A percentile compares a stretch with the other conserved stretches of the same genome.
These are phyloP conservation scores for Phlyctochytrium bullatum DNA, from an alignment of 192 early-diverging fungal genomes.

Conservation along the genomic window DNA sequence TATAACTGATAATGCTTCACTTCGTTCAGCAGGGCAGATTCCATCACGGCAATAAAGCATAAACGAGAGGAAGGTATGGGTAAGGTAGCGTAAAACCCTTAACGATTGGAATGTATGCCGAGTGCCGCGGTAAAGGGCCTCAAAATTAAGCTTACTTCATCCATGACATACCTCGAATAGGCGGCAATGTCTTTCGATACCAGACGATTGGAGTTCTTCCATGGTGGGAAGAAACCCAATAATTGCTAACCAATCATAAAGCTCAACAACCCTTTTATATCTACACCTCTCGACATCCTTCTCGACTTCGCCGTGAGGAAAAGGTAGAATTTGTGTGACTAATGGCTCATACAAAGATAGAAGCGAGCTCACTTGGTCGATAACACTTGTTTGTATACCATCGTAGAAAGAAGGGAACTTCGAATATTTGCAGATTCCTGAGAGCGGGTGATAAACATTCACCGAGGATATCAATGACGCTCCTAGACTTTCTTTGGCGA, in stretches of 20 bases:
- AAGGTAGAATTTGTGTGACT: not conserved
- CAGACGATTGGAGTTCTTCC: constrained; percentile 35
- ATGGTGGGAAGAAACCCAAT: constrained; percentile 19
- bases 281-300: not conserved
- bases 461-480: too few species aligned
- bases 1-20: constrained; percentile 35
- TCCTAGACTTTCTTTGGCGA: too few species aligned
- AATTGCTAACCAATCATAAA: constrained; percentile 45
- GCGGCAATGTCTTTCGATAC: constrained; percentile 38
- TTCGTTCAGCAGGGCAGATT: constrained; percentile 36
- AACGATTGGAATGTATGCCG: constrained; percentile 52
- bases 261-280: constrained; percentile 32
- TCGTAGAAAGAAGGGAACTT: too few species aligned
- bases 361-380: too few species aligned
- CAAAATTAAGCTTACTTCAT: constrained; percentile 4
- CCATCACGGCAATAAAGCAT: constrained; percentile 39
- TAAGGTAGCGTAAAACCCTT: constrained; percentile 45
- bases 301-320: not conserved
- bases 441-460: too few species aligned
- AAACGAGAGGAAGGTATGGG: constrained; percentile 45
- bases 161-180: constrained; percentile 38
- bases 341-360: not conserved
- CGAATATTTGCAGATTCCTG: too few species aligned
- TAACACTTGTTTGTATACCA: too few species aligned
- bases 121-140: constrained; percentile 51